Conservation (phyloP, 1,284 basidiomycete genomes). For the Heterobasidion occidentale region DNA sequence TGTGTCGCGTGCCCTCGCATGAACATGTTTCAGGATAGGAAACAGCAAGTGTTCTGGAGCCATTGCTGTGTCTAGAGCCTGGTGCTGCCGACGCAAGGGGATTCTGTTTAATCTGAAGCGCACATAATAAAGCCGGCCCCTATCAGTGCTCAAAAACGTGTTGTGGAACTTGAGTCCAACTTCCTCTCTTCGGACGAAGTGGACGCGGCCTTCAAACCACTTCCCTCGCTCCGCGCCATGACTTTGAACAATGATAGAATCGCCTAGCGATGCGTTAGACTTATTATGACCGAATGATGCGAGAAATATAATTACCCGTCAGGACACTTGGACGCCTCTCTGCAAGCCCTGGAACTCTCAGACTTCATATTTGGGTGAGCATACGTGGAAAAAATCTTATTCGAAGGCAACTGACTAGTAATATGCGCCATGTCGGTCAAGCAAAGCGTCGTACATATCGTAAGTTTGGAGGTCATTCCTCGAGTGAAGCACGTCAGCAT, state of each 20-base stretch:
- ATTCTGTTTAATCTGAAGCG: constrained; percentile 50
- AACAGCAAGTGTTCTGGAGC: constrained; percentile 32
- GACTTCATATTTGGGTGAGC: neutral
- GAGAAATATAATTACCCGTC: constrained; percentile 27
- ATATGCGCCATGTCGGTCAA: constrained; percentile 25
- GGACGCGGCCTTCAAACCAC: constrained; percentile 54
- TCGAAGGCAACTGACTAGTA: constrained; percentile 33
- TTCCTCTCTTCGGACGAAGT: constrained; percentile 38
- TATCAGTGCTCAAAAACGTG: constrained; percentile 27
- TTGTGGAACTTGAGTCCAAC: constrained; percentile 47
- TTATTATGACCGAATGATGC: neutral
- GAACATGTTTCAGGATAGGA: constrained; percentile 25
- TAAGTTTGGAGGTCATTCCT: constrained; percentile 51
- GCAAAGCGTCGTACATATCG: constrained; percentile 35
- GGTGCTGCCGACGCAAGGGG: constrained; percentile 46
- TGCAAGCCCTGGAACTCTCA: constrained; percentile 47
- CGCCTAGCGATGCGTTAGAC: constrained; percentile 29
- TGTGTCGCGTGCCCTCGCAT: constrained; percentile 6
- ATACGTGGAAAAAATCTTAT: neutral
- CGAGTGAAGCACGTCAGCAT: constrained; percentile 2
- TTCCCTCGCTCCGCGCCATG: constrained; percentile 26
- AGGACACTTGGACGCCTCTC: constrained; percentile 61
- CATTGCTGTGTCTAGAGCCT: constrained; percentile 40
- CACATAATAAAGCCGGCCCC: constrained; percentile 31
- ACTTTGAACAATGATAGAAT: constrained; percentile 43